Base-by-base conservation (phyloP, 2,329 filamentous ascomycete genomes). In the Venturia pyrina region DNA sequence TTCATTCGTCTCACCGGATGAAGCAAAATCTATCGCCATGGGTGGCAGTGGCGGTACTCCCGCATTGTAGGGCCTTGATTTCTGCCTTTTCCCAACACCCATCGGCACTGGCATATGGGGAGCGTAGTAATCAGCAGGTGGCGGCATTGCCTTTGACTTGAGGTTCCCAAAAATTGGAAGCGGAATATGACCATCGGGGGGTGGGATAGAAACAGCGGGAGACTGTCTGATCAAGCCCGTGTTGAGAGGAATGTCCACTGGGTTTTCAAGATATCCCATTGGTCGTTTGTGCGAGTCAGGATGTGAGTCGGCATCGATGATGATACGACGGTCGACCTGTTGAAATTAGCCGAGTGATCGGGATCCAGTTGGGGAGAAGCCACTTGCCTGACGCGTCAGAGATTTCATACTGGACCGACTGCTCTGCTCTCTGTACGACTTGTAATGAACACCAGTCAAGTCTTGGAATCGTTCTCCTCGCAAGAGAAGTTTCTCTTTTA, bases 401-500 rank as follows among this genome's bases (percentile, higher is more conserved):
- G 40, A 44, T 66, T 59, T 64, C 64, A 37, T 62, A 24, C 17
- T 68, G 68, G 19, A 65, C 13, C 28, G 53, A n/a, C 15, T 57
- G 13, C 53, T 10, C 1, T 57, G 53, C 24, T 57, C 53, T 37
- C 53, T 68, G 65, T 72, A 73, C 48, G 67, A 65, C 66, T 69
- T 71, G 67, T 69, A 70, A 46, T 71, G 70, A 44, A 63, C 69
- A 21, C 71, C 70, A 32, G 32, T 64, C n/a, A 64, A 40, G 10
- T 24, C 34, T 10, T 24, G 34, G 46, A 48, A 64, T 24, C 46
- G 43, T 15, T 48, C 40, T 5, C 62, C 62, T 28, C 43, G 40
- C 17, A 28, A 8, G 3, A 34, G 11, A 8, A 37, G 5, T 48
- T 24, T 48, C 11, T 50, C 24, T 28, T 53, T 64, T 5, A 56